Conservation (phyloP, 768 basidiomycete genomes). For the Udeniomyces megalosporus region DNA sequence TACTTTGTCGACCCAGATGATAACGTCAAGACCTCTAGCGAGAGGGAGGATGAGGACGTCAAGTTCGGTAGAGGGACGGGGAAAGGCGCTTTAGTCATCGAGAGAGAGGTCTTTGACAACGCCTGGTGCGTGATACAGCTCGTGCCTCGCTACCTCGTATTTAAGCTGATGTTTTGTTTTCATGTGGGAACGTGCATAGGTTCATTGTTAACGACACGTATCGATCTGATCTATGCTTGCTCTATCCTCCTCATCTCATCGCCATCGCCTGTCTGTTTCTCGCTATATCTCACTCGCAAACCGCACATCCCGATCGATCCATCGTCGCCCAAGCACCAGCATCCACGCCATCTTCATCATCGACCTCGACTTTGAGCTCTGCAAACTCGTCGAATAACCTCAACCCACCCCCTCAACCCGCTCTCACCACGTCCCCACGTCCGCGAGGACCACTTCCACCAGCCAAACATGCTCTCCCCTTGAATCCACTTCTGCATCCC, state of each 20-base stretch:
- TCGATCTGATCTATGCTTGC: slow-evolving; percentile 77
- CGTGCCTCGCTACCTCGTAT: too few species aligned
- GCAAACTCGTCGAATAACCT: too few species aligned
- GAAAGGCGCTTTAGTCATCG: slow-evolving; percentile 27
- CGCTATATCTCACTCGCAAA: slow-evolving; percentile 29
- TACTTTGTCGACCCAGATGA: slow-evolving; percentile 16
- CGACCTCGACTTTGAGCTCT: too few species aligned
- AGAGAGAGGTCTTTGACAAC: slow-evolving; percentile 54
- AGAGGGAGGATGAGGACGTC: slow-evolving; percentile 19
- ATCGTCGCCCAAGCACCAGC: slow-evolving; percentile 48
- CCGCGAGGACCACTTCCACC: background rate
- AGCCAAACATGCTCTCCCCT: slow-evolving; percentile 13
- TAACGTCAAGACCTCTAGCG: background rate
- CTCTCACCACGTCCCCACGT: slow-evolving; percentile 20
- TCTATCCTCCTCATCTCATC: slow-evolving; percentile 88
- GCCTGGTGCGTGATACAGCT: slow-evolving; percentile 55
- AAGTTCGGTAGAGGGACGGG: slow-evolving; percentile 26
- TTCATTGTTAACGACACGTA: slow-evolving; percentile 95
- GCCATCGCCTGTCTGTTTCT: slow-evolving; percentile 84
- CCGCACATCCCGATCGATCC: slow-evolving; percentile 31
- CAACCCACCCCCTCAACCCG: background rate
- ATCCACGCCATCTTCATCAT: slow-evolving; percentile 19
- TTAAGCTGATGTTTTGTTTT: background rate
- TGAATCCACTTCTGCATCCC: background rate
- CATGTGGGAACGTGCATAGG: too few species aligned